Evolutionary conservation across 1,284 basidiomycete genomes (phyloP).

Genomic region (Trichosporon sp.): DNA sequence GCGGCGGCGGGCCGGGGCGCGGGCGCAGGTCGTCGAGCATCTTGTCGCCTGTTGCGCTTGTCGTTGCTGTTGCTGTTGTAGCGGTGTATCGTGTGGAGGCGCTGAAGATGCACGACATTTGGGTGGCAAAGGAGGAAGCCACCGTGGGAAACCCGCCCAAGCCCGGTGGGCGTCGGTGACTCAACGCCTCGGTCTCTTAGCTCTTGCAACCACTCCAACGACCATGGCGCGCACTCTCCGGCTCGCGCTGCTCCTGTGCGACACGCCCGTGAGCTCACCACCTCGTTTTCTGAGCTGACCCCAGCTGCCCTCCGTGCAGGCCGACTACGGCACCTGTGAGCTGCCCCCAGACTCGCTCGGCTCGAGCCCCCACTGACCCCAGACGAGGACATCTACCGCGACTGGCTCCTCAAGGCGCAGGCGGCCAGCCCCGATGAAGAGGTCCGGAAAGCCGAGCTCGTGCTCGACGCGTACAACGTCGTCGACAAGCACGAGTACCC

Average conservation of each 20-base stretch:
- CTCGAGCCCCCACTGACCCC: not conserved
- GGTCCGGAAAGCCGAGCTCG: slow-evolving; percentile 36
- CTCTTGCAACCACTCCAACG: not conserved
- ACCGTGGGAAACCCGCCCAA: not conserved
- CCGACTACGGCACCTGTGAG: slow-evolving; percentile 45
- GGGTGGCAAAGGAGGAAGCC: not conserved
- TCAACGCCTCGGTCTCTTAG: not conserved
- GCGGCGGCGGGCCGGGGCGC: slow-evolving; percentile 30
- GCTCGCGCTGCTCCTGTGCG: slow-evolving; percentile 47
- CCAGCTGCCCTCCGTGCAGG: slow-evolving; percentile 40
- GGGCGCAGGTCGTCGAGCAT: slow-evolving; percentile 28
- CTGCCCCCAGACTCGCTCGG: not conserved
- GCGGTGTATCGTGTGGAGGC: not conserved
- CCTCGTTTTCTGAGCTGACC: slow-evolving; percentile 2
- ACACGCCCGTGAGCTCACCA: slow-evolving; percentile 41
- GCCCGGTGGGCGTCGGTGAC: not conserved
- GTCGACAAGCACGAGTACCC: slow-evolving; percentile 52
- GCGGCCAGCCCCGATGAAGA: slow-evolving; percentile 32
- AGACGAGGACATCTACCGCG: slow-evolving; percentile 49
- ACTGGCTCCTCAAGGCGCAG: slow-evolving; percentile 45
- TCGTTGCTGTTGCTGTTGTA: not conserved
- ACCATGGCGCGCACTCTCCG: slow-evolving; percentile 31
- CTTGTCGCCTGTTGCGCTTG: not conserved
- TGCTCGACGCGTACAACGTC: slow-evolving; percentile 54
- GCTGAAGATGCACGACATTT: not conserved